A percentile compares a stretch with the other conserved stretches of the same genome.
Conservation (phyloP, 2,329 filamentous ascomycete species). For the Fulvia fulva region DNA sequence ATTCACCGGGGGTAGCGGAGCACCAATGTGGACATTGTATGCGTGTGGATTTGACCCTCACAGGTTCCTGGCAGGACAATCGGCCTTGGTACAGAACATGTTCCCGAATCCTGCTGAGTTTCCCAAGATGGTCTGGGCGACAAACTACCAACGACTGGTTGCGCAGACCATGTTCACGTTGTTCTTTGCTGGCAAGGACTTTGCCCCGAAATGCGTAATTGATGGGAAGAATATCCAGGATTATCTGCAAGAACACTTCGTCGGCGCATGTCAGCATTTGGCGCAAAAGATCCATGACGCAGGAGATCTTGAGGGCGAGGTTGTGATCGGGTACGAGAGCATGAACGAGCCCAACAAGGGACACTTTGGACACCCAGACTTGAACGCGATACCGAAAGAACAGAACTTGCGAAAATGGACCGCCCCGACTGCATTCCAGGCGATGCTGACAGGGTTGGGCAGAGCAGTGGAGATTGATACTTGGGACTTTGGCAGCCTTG, state of each 20-base stretch:
- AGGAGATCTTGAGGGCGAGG: slow-evolving; percentile 78
- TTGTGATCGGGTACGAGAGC: slow-evolving; percentile 93
- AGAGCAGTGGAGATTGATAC: slow-evolving; percentile 83
- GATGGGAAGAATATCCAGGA: slow-evolving; percentile 95
- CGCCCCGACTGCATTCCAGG: slow-evolving; percentile 90
- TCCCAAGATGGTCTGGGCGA: slow-evolving; percentile 99
- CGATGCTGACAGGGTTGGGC: slow-evolving; percentile 85
- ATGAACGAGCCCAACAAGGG: slow-evolving; percentile 93
- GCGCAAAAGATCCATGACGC: slow-evolving; percentile 83
- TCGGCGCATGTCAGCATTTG: slow-evolving; percentile 74
- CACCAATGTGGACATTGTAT: slow-evolving; percentile 96
- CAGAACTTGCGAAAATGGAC: slow-evolving; percentile 91
- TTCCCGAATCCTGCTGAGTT: slow-evolving; percentile 80
- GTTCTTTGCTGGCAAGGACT: slow-evolving; percentile 86
- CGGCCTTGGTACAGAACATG: slow-evolving; percentile 91
- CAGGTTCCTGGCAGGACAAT: slow-evolving; percentile 80
- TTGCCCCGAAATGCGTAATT: slow-evolving; percentile 93
- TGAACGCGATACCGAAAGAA: slow-evolving; percentile 76
- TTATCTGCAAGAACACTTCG: slow-evolving; percentile 82
- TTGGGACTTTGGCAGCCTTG: slow-evolving; percentile 91
- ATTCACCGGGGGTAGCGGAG: slow-evolving; percentile 89
- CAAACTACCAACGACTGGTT: slow-evolving; percentile 86
- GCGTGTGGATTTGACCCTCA: slow-evolving; percentile 86
- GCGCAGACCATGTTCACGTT: slow-evolving; percentile 89
- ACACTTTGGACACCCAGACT: slow-evolving; percentile 75